Conservation (phyloP, 2,329 filamentous ascomycete genomes). For the Fusarium austroafricanum region DNA sequence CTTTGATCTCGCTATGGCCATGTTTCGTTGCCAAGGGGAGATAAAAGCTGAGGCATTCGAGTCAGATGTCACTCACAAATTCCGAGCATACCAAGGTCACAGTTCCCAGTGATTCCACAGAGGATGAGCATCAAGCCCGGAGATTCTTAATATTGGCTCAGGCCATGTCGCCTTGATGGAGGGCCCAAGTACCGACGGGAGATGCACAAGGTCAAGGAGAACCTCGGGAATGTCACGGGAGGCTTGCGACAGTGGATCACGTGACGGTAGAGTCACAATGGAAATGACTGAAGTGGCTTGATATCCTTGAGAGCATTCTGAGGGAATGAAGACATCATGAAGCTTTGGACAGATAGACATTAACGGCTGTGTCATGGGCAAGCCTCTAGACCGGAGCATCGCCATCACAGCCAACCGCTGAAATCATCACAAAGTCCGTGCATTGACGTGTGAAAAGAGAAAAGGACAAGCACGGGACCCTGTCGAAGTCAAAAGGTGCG, state of each 20-base stretch:
- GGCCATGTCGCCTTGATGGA: conserved; percentile 26
- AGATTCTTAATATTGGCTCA: conserved; percentile 27
- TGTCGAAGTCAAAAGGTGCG: conserved; percentile 37
- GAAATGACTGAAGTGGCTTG: background rate
- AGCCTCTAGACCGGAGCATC: background rate
- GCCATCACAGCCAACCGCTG: conserved; percentile 13
- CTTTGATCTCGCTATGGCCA: conserved; percentile 3
- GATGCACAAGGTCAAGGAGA: conserved; percentile 41
- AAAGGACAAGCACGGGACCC: conserved; percentile 17
- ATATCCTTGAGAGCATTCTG: background rate
- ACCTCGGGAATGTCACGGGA: conserved; percentile 44
- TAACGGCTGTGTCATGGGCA: background rate
- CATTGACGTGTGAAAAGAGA: conserved; percentile 29
- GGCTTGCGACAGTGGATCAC: conserved; percentile 28
- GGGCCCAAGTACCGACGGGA: conserved; percentile 44
- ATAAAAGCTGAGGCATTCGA: background rate
- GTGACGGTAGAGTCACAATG: conserved; percentile 5
- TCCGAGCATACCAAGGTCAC: background rate
- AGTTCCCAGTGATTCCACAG: background rate
- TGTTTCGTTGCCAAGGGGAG: conserved; percentile 14
- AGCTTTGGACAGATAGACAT: background rate
- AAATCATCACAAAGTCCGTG: conserved; percentile 37
- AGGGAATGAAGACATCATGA: background rate
- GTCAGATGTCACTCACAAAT: background rate
- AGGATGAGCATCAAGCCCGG: background rate